These are phyloP conservation scores for Leucosporidium yakuticum DNA, from an alignment of 768 basidiomycete genomes.

Conservation along the genomic window DNA sequence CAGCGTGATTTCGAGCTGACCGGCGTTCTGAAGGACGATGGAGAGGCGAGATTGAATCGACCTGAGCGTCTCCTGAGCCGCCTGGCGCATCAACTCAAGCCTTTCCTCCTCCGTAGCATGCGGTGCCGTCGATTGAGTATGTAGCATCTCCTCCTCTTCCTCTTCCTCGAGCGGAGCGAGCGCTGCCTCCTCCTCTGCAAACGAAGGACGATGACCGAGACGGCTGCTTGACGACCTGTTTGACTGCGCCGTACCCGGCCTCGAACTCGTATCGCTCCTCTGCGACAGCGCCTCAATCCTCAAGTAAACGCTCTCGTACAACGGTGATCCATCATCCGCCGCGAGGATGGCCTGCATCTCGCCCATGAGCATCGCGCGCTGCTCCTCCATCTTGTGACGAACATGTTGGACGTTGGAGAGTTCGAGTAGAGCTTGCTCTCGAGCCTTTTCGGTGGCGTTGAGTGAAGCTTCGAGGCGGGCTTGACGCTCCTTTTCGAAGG, in stretches of 20 bases:
- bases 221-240: not conserved
- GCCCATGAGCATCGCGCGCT: not conserved
- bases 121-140: not conserved
- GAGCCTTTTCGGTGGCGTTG: slow-evolving; percentile 5
- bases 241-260: not conserved
- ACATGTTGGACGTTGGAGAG: slow-evolving; percentile 5
- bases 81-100: slow-evolving; percentile 9
- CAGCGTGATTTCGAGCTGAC: not conserved
- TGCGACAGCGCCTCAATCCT: slow-evolving; percentile 12
- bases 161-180: not conserved
- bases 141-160: not conserved
- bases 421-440: slow-evolving; percentile 8
- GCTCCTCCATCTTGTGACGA: slow-evolving; percentile 13
- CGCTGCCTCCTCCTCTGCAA: not conserved
- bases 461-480: slow-evolving; percentile 11
- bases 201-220: not conserved
- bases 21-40: slow-evolving; percentile 6
- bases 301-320: slow-evolving; percentile 16
- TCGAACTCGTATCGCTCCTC: slow-evolving; percentile 4
- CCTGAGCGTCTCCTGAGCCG: slow-evolving; percentile 2
- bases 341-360: slow-evolving; percentile 7
- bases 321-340: slow-evolving; percentile 1
- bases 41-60: slow-evolving; percentile 13
- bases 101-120: slow-evolving; percentile 1
- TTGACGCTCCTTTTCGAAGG: slow-evolving; percentile 11